Conservation (phyloP, 495 filamentous ascomycete species). For the Hyaloscypha bicolor region DNA sequence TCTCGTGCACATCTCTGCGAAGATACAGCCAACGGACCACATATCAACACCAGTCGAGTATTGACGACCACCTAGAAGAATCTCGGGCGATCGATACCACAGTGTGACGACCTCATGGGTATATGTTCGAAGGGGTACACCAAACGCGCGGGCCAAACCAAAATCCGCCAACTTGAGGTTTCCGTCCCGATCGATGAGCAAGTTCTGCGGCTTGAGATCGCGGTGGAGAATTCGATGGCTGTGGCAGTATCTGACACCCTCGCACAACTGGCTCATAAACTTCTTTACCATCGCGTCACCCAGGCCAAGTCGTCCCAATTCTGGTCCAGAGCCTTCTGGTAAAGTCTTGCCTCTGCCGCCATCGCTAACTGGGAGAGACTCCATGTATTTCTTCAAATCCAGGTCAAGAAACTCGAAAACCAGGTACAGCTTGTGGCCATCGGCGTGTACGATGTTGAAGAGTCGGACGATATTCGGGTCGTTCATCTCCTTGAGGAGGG, state of each 20-base stretch:
- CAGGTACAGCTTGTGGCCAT: slow-evolving; percentile 94
- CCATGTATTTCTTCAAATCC: slow-evolving; percentile 99
- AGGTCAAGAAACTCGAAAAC: slow-evolving; percentile 94
- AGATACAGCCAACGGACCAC: slow-evolving; percentile 99
- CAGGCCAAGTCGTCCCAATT: slow-evolving; percentile 71
- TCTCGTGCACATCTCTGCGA: slow-evolving; percentile 99
- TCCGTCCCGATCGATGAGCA: slow-evolving; percentile 91
- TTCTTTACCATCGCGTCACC: slow-evolving; percentile 93
- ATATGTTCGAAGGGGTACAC: slow-evolving; percentile 93
- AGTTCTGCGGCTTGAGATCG: slow-evolving; percentile 97
- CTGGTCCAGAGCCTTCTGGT: slow-evolving; percentile 73
- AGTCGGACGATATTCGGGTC: slow-evolving; percentile 93
- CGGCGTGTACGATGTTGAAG: slow-evolving; percentile 93
- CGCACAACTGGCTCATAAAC: slow-evolving; percentile 93
- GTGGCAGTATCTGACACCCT: slow-evolving; percentile 94
- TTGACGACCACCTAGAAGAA: slow-evolving; percentile 93
- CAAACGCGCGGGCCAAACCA: slow-evolving; percentile 92
- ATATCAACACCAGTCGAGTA: slow-evolving; percentile 99
- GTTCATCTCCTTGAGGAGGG: slow-evolving; percentile 93
- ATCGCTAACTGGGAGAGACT: slow-evolving; percentile 87
- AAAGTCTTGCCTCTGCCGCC: slow-evolving; percentile 88
- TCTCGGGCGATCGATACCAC: slow-evolving; percentile 98
- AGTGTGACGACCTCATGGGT: slow-evolving; percentile 99
- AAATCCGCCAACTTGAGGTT: slow-evolving; percentile 99
- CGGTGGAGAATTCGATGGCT: slow-evolving; percentile 92